A percentile compares a stretch with the other conserved stretches of the same genome.
Conservation (phyloP, 805 yeast genomes). For the Wickerhamiella azymoides region DNA sequence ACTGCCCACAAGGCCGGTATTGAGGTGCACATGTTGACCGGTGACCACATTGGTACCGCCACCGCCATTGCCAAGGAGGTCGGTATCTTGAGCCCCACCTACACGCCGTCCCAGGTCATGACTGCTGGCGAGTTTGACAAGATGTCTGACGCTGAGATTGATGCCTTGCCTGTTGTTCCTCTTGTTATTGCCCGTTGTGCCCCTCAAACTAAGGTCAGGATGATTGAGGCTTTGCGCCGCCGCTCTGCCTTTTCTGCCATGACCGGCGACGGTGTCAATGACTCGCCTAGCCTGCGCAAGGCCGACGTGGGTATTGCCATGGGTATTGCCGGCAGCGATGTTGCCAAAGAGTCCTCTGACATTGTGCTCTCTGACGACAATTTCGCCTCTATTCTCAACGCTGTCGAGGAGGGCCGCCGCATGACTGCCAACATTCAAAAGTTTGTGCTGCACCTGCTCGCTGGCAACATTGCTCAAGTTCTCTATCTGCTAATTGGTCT, state of each 20-base stretch:
- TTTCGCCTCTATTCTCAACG: conserved; percentile 65
- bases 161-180: conserved; percentile 50
- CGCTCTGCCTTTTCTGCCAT: conserved; percentile 55
- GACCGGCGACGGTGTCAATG: conserved; percentile 80
- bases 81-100: conserved; percentile 50
- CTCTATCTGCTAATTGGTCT: conserved; percentile 56
- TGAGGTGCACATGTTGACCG: conserved; percentile 69
- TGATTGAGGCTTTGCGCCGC: conserved; percentile 64
- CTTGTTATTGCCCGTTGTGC: conserved; percentile 73
- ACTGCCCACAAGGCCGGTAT: conserved; percentile 63
- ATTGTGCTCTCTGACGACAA: conserved; percentile 65
- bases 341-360: conserved; percentile 73
- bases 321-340: conserved; percentile 74
- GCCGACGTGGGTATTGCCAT: conserved; percentile 77
- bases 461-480: conserved; percentile 62
- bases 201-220: conserved; percentile 66
- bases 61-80: conserved; percentile 69
- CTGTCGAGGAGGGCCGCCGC: conserved; percentile 67
- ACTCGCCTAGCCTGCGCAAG: conserved; percentile 60
- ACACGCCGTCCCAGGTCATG: conserved; percentile 56
- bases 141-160: conserved; percentile 45
- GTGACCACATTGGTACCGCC: conserved; percentile 71
- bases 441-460: conserved; percentile 58
- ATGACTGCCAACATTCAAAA: conserved; percentile 70
- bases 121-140: conserved; percentile 60